These are phyloP conservation scores for Calonectria pseudoreteaudii DNA, from an alignment of 2,329 filamentous ascomycete genomes.

Conservation along the genomic window DNA sequence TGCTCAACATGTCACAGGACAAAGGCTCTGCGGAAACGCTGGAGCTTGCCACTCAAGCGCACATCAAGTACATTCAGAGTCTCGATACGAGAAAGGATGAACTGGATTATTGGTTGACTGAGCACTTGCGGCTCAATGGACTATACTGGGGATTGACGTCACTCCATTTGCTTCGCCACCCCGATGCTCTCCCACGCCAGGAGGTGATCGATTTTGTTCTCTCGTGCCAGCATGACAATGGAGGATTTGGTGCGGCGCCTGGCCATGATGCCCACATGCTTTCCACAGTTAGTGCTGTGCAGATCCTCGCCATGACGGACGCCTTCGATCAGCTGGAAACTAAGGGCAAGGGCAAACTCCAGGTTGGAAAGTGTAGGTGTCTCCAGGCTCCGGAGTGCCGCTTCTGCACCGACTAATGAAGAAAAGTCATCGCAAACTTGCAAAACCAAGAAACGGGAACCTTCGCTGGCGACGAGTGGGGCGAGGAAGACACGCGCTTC, in stretches of 20 bases:
- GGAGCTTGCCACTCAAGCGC: slow-evolving; percentile 66
- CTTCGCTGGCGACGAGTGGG: slow-evolving; percentile 96
- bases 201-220: slow-evolving; percentile 93
- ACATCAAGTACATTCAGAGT: slow-evolving; percentile 93
- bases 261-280: slow-evolving; percentile 97
- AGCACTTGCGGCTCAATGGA: slow-evolving; percentile 94
- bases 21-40: slow-evolving; percentile 50
- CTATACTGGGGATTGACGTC: slow-evolving; percentile 97
- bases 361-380: slow-evolving; percentile 82
- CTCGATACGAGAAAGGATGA: slow-evolving; percentile 93
- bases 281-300: slow-evolving; percentile 94
- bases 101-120: slow-evolving; percentile 97
- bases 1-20: slow-evolving; percentile 46
- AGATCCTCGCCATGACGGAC: slow-evolving; percentile 89
- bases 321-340: slow-evolving; percentile 85
- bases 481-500: slow-evolving; percentile 94
- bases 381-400: slow-evolving; percentile 23
- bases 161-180: slow-evolving; percentile 84
- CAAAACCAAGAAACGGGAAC: slow-evolving; percentile 87
- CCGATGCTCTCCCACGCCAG: slow-evolving; percentile 82
- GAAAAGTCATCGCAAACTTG: slow-evolving; percentile 78
- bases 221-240: slow-evolving; percentile 88
- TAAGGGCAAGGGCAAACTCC: slow-evolving; percentile 71
- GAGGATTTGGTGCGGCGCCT: slow-evolving; percentile 93
- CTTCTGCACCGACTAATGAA: slow-evolving; percentile 35